Base-by-base conservation (phyloP, 2,329 filamentous ascomycete species). In the Chaetomium strumarium region DNA sequence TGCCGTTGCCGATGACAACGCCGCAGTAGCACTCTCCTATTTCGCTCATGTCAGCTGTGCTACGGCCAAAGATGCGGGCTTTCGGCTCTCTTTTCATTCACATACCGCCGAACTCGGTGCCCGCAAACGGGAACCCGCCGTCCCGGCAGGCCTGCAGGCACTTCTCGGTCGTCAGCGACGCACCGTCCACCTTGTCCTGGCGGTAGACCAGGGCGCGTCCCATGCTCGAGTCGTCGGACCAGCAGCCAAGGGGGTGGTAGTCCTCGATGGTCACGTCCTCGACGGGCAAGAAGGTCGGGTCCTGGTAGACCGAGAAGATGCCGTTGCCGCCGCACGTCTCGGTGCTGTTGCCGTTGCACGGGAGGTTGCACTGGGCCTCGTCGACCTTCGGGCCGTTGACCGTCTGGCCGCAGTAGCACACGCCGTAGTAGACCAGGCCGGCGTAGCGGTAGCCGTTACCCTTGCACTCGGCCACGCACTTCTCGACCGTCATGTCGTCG, bases 221-320 rank as follows among this genome's bases (percentile, higher is more conserved):
- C 47, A 68, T 57, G 44, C 55, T 56, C 17, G 68, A 69, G 51
- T 69, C 62, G 55, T 79, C 77, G 29, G 69, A 72, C 61, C 78
- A 85, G 69, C 84, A 88, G 51, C 84, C 84, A n/a, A 77, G 64
- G 58, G 80, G 76, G 40, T 71, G 70, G 72, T 83, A 88, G 42
- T 75, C 72, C 49, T 71, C 70, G 41, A 76, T 69, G 20, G 73
- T 75, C 24, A 75, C 65, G 46, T 76, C 68, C 57, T 70, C 74
- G 55, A 68, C 66, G 20, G 70, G 67, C 43, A 70, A 63, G 58
- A 75, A 77, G 30, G 74, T 78, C 4, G 74, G 70, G 46, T 79
- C 76, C 60, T 74, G 67, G 62, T 69, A 78, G 61, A 77, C 55
- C 2, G 76, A 76, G 54, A 81, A 72, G 30, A 66, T 61, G 9